Conservation (phyloP, 805 yeast species). For the Barnettozyma sp. region DNA sequence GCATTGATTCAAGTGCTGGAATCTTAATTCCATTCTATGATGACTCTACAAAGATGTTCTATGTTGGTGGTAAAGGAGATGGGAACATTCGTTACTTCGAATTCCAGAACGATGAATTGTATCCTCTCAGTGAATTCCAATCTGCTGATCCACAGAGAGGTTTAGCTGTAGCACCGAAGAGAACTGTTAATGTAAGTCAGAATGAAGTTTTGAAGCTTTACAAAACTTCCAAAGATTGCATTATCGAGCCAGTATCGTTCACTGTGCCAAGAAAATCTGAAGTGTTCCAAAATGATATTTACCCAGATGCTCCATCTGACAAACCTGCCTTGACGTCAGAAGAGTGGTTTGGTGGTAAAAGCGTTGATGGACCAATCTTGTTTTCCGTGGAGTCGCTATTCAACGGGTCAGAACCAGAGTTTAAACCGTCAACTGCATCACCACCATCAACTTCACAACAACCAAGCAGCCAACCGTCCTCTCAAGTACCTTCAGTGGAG, state of each 20-base stretch:
- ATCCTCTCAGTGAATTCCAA: slow-evolving; percentile 79
- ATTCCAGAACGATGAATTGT: slow-evolving; percentile 75
- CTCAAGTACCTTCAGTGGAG: too few relatives aligned
- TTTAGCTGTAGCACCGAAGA: slow-evolving; percentile 81
- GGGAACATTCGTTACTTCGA: slow-evolving; percentile 95
- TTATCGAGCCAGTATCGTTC: slow-evolving; percentile 87
- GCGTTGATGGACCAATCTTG: slow-evolving; percentile 75
- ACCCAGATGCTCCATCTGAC: slow-evolving; percentile 82
- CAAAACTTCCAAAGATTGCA: slow-evolving; percentile 81
- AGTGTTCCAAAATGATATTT: slow-evolving; percentile 86
- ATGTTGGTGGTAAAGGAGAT: slow-evolving; percentile 95
- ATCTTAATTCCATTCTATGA: slow-evolving; percentile 89
- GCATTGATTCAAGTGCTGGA: slow-evolving; percentile 88
- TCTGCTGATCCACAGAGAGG: slow-evolving; percentile 96
- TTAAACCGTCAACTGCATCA: slow-evolving; percentile 27
- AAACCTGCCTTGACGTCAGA: slow-evolving; percentile 71
- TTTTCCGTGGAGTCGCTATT: slow-evolving; percentile 68
- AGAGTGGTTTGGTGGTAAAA: slow-evolving; percentile 77
- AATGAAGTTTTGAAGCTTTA: slow-evolving; percentile 79
- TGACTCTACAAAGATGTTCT: slow-evolving; percentile 69
- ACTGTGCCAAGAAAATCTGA: slow-evolving; percentile 93
- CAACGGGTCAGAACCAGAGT: slow-evolving; percentile 61
- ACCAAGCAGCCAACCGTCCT: slow-evolving; percentile 12
- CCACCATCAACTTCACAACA: slow-evolving; percentile 22
- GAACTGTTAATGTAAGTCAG: slow-evolving; percentile 67